Conservation (phyloP, 1,139 yeast species). For the Magnusiomyces starmeri region DNA sequence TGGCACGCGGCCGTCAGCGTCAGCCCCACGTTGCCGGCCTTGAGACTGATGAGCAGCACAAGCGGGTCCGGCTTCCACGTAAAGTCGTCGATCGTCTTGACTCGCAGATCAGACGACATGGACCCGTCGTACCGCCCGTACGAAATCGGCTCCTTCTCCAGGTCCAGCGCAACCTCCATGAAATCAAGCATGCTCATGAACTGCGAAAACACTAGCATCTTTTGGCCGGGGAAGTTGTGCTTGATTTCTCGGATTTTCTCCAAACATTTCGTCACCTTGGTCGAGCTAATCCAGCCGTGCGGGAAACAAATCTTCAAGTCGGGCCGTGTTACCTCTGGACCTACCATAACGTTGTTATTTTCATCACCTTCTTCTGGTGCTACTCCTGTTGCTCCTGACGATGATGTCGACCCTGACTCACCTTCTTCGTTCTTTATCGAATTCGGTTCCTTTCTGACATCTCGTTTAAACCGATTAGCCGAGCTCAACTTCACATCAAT, state of each 20-base stretch:
- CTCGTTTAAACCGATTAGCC: neutral
- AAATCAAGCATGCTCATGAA: conserved; percentile 74
- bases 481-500: neutral
- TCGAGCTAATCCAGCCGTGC: conserved; percentile 32
- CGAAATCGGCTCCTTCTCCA: conserved; percentile 30
- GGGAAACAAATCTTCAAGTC: conserved; percentile 25
- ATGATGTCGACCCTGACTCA: no score
- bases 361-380: no score
- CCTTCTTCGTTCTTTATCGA: no score
- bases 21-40: conserved; percentile 90
- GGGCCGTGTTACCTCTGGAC: conserved; percentile 11
- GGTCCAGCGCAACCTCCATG: conserved; percentile 49
- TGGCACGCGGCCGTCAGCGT: conserved; percentile 91
- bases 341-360: neutral
- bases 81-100: conserved; percentile 54
- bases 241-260: conserved; percentile 41
- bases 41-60: conserved; percentile 65
- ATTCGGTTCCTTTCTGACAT: neutral
- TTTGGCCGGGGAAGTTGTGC: conserved; percentile 45
- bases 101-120: conserved; percentile 61
- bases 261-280: conserved; percentile 47
- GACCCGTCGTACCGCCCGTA: conserved; percentile 73
- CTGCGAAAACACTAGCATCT: conserved; percentile 75
- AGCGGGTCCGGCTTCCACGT: conserved; percentile 47
- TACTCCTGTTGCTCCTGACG: no score